Percentiles rank a stretch among this genome's conserved stretches.
phyloP scores from a whole-genome alignment of 2,329 filamentous ascomycete species.

The Chaetomium sp. region DNA sequence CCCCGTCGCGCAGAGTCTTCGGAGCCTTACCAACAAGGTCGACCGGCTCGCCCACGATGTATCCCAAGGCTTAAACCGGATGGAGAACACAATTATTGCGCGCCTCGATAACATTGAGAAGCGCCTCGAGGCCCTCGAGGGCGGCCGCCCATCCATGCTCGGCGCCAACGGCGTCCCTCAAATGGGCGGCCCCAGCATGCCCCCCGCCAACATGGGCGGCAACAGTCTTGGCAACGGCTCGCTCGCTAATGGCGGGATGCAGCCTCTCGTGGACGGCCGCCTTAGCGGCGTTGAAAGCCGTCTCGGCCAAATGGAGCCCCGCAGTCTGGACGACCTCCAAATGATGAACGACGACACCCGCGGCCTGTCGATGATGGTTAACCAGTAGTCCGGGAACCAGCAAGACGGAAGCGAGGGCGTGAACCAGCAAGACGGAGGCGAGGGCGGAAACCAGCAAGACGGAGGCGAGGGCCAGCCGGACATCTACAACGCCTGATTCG shows the following conservation, averaged over 20 bases:
- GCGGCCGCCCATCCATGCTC: conserved; percentile 19
- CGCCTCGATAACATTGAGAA: conserved; percentile 49
- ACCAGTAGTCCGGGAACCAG: conserved; percentile 12
- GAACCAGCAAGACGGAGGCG: not conserved
- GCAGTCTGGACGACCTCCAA: conserved; percentile 21
- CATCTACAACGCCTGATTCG: not conserved
- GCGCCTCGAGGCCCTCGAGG: conserved; percentile 23
- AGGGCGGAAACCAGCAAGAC: not conserved
- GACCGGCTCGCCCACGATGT: conserved; percentile 54
- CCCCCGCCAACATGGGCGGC: conserved; percentile 25
- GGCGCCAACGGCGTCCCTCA: conserved; percentile 19
- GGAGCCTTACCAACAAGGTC: conserved; percentile 53
- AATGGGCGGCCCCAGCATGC: conserved; percentile 25
- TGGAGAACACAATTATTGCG: conserved; percentile 48
- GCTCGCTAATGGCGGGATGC: conserved; percentile 25
- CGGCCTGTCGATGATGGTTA: conserved; percentile 23
- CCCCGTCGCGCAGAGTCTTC: conserved; percentile 50
- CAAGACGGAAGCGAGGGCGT: not conserved
- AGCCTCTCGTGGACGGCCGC: conserved; percentile 21
- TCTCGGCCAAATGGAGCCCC: conserved; percentile 24
- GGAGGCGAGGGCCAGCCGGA: not conserved
- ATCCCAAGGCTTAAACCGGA: conserved; percentile 44
- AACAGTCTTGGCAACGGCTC: conserved; percentile 20
- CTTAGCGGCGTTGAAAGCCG: conserved; percentile 26
- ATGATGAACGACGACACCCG: conserved; percentile 26